These are phyloP conservation scores for Microsporum ferrugineum DNA, from an alignment of 2,329 filamentous ascomycete genomes.

Conservation along the genomic window DNA sequence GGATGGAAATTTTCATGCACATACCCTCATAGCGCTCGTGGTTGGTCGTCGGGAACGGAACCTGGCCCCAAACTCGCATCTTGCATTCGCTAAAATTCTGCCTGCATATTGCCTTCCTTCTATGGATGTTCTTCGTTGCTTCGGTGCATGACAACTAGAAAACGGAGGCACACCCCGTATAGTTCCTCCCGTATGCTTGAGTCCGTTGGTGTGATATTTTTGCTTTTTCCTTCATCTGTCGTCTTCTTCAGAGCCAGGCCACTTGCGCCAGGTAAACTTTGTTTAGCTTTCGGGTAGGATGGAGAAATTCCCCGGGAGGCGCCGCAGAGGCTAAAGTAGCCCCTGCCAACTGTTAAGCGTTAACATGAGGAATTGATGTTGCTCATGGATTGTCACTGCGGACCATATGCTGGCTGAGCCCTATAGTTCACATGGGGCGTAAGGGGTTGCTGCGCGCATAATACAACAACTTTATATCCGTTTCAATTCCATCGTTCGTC, in stretches of 20 bases:
- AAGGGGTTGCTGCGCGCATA: not conserved
- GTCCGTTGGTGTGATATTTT: not conserved
- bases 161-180: not conserved
- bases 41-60: not conserved
- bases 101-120: not conserved
- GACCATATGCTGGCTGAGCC: not conserved
- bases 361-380: not conserved
- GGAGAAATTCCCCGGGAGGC: not conserved
- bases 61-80: not conserved
- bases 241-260: not conserved
- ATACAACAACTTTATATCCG: not conserved
- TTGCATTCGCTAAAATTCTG: not conserved
- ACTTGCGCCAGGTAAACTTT: not conserved
- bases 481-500: not conserved
- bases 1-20: conserved; percentile 2
- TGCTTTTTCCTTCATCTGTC: not conserved
- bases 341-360: not conserved
- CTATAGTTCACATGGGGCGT: not conserved
- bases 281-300: not conserved
- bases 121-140: not conserved
- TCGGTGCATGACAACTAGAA: not conserved
- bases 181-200: not conserved
- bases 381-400: not conserved
- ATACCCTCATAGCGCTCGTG: not conserved
- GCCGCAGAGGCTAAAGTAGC: not conserved